Percentiles rank a stretch among this genome's conserved stretches.
These are phyloP conservation scores for Fulvia fulva DNA, from an alignment of 2,329 filamentous ascomycete genomes.

Conservation along the genomic window DNA sequence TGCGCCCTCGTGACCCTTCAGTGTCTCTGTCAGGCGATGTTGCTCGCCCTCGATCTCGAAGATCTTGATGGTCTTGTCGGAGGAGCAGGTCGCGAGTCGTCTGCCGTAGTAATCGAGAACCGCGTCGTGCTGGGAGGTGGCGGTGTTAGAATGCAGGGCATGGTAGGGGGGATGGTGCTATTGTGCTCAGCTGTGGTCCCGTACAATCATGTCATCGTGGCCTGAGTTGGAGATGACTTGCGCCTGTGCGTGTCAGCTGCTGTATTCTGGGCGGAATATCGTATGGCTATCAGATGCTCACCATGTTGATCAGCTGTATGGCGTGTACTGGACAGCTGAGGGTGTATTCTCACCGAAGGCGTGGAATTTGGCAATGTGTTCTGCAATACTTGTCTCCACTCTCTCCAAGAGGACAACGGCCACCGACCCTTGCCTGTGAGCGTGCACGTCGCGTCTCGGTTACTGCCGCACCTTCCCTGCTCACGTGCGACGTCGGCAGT, in stretches of 20 bases:
- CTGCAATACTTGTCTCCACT: not conserved
- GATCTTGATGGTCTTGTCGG: constrained; percentile 98
- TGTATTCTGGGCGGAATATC: not conserved
- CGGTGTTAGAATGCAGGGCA: not conserved
- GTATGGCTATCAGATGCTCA: not conserved
- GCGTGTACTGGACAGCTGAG: not conserved
- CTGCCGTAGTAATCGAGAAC: constrained; percentile 98
- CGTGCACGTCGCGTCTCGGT: not conserved
- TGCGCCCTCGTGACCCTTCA: constrained; percentile 97
- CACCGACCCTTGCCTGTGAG: not conserved
- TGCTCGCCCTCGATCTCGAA: constrained; percentile 95
- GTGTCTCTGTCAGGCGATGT: constrained; percentile 83
- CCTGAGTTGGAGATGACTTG: constrained; percentile 80
- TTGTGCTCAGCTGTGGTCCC: constrained; percentile 37
- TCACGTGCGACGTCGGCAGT: not conserved
- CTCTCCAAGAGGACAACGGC: too few relatives aligned
- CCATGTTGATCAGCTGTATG: not conserved
- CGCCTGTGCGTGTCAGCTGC: constrained; percentile 46
- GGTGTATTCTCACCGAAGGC: not conserved
- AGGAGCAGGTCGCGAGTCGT: constrained; percentile 92
- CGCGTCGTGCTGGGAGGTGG: constrained; percentile 73
- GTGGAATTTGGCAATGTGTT: not conserved
- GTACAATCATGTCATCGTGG: constrained; percentile 99
- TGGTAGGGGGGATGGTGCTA: not conserved
- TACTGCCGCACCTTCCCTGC: not conserved